Conservation (phyloP, 2,329 filamentous ascomycete genomes). For the Colletotrichum sp. region DNA sequence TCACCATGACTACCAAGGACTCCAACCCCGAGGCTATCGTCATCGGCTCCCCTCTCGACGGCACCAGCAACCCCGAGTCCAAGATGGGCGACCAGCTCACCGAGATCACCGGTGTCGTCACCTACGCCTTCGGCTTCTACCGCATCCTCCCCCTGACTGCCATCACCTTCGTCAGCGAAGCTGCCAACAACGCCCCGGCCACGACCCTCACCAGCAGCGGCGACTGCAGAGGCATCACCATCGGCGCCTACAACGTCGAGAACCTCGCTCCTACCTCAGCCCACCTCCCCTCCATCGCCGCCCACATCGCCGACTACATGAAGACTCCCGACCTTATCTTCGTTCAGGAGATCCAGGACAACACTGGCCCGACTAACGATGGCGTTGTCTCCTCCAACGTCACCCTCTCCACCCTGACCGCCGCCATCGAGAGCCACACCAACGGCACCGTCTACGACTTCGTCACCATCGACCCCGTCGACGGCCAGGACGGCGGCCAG, state of each 20-base stretch:
- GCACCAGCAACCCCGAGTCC: conserved; percentile 63
- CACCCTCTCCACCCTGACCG: conserved; percentile 62
- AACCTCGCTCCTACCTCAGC: conserved; percentile 65
- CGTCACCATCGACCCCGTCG: conserved; percentile 61
- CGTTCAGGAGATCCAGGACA: conserved; percentile 74
- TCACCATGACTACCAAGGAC: conserved; percentile 68
- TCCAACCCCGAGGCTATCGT: conserved; percentile 74
- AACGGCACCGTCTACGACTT: conserved; percentile 60
- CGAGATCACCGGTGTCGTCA: conserved; percentile 73
- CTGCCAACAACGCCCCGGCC: conserved; percentile 51
- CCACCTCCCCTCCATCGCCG: conserved; percentile 63
- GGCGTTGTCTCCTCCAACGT: conserved; percentile 60
- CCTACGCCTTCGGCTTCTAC: conserved; percentile 72
- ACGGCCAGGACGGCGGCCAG: conserved; percentile 68
- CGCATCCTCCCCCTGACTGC: conserved; percentile 68
- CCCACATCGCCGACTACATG: conserved; percentile 69
- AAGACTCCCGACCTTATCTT: conserved; percentile 70
- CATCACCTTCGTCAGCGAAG: conserved; percentile 51
- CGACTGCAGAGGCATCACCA: conserved; percentile 64
- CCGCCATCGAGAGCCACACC: conserved; percentile 53
- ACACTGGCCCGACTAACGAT: conserved; percentile 66
- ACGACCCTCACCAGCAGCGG: conserved; percentile 59
- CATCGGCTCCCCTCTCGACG: conserved; percentile 70
- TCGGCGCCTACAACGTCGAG: conserved; percentile 74
- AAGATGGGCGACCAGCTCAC: conserved; percentile 70